Evolutionary conservation across 1,139 yeast species (phyloP).

Genomic region (Saccharomyces hybrid): DNA sequence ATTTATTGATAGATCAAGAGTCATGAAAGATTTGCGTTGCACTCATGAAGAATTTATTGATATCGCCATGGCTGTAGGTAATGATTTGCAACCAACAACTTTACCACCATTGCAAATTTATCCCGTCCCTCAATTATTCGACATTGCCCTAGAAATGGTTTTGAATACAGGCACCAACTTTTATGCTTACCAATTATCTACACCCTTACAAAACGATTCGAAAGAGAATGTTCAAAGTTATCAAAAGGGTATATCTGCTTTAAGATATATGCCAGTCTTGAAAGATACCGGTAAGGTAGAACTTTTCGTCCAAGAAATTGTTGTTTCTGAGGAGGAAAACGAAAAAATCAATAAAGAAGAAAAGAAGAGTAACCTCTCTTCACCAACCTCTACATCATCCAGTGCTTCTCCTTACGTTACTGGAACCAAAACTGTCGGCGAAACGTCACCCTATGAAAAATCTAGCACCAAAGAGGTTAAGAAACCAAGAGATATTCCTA

Average conservation of each 20-base stretch:
- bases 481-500: constrained; percentile 39
- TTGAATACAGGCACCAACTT: constrained; percentile 41
- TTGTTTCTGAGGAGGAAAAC: constrained; percentile 26
- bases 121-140: constrained; percentile 32
- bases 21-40: constrained; percentile 54
- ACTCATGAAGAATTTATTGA: constrained; percentile 64
- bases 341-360: constrained; percentile 1
- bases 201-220: constrained; percentile 18
- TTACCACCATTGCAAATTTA: constrained; percentile 45
- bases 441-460: background rate
- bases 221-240: constrained; percentile 33
- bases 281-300: constrained; percentile 63
- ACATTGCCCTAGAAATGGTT: constrained; percentile 39
- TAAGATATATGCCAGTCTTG: constrained; percentile 61
- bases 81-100: constrained; percentile 60
- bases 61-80: constrained; percentile 66
- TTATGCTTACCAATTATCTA: constrained; percentile 32
- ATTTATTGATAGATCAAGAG: constrained; percentile 52
- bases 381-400: background rate
- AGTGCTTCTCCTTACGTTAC: background rate
- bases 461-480: background rate
- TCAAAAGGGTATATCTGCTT: constrained; percentile 46
- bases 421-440: background rate
- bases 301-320: constrained; percentile 46
- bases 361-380: background rate